Percentiles rank a stretch among this genome's conserved stretches.
Evolutionary conservation across 1,284 basidiomycete genomes (phyloP).

Genomic region (Mycosarcoma mackinlayi): DNA sequence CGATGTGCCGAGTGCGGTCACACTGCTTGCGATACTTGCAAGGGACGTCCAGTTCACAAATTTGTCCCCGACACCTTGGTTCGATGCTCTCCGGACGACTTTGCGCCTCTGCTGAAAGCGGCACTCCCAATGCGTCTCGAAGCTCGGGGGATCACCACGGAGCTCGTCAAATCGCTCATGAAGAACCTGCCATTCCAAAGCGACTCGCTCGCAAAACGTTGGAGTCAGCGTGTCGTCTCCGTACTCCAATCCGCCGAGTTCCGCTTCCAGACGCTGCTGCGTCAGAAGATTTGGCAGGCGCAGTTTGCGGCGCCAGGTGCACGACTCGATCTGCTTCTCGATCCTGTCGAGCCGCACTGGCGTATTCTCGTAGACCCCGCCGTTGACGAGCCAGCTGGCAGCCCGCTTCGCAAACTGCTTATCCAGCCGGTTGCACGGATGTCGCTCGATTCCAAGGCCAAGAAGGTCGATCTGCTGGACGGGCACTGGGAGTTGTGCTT

Average conservation of each 20-base stretch:
- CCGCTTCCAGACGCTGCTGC: conserved; percentile 52
- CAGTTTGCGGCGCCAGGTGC: conserved; percentile 80
- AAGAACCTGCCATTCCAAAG: conserved; percentile 55
- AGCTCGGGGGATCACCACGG: conserved; percentile 58
- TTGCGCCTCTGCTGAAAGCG: conserved; percentile 79
- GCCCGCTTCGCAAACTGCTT: conserved; percentile 80
- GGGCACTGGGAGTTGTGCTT: conserved; percentile 86
- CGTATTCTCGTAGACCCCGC: conserved; percentile 76
- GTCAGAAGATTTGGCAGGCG: conserved; percentile 87
- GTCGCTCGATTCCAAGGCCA: conserved; percentile 66
- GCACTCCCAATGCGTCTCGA: conserved; percentile 85
- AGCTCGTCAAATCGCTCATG: conserved; percentile 74
- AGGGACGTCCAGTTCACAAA: conserved; percentile 88
- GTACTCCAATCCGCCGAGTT: conserved; percentile 71
- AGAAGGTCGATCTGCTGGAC: conserved; percentile 72
- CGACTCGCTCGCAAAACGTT: conserved; percentile 75
- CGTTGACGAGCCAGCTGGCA: conserved; percentile 79
- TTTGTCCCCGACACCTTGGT: conserved; percentile 71
- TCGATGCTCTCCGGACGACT: conserved; percentile 76
- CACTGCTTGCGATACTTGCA: conserved; percentile 85
- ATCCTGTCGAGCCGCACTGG: conserved; percentile 85
- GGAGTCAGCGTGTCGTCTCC: conserved; percentile 77
- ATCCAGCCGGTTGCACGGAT: conserved; percentile 83
- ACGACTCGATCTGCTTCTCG: conserved; percentile 79
- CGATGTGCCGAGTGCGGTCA: conserved; percentile 81